These are phyloP conservation scores for Eimeria necatrix DNA, from an alignment of 169 alveolate species.

Conservation along the genomic window DNA sequence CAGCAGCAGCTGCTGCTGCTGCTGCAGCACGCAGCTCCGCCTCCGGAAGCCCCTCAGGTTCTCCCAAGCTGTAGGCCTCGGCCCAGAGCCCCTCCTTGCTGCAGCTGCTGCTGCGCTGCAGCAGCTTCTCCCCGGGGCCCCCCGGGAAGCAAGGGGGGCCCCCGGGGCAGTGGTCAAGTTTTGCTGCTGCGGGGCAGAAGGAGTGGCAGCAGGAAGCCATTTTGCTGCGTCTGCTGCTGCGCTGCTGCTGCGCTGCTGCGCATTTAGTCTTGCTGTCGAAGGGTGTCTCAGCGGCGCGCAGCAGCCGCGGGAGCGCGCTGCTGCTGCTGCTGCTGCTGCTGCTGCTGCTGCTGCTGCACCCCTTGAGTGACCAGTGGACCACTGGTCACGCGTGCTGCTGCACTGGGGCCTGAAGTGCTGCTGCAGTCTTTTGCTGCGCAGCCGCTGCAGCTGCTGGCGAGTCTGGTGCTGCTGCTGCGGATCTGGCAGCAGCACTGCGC, in stretches of 20 bases:
- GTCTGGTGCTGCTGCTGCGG: no score
- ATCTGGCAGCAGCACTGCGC: no score
- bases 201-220: neutral
- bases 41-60: neutral
- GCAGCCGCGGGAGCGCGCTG: neutral
- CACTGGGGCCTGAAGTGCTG: no score
- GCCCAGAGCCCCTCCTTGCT: neutral
- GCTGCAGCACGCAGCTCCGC: neutral
- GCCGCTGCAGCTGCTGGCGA: no score
- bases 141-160: no score
- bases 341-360: neutral
- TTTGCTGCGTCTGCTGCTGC: neutral
- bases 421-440: no score
- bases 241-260: neutral
- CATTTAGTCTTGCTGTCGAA: no score
- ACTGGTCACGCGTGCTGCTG: no score
- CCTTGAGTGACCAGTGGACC: neutral
- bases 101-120: conserved; percentile 23
- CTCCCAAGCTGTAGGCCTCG: neutral
- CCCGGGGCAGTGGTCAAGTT: neutral
- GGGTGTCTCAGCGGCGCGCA: no score
- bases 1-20: conserved; percentile 12
- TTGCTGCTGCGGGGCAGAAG: neutral
- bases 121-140: neutral
- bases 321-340: conserved; percentile 4